Base-by-base conservation (phyloP, 2,329 filamentous ascomycete genomes). In the Boeremia exigua region DNA sequence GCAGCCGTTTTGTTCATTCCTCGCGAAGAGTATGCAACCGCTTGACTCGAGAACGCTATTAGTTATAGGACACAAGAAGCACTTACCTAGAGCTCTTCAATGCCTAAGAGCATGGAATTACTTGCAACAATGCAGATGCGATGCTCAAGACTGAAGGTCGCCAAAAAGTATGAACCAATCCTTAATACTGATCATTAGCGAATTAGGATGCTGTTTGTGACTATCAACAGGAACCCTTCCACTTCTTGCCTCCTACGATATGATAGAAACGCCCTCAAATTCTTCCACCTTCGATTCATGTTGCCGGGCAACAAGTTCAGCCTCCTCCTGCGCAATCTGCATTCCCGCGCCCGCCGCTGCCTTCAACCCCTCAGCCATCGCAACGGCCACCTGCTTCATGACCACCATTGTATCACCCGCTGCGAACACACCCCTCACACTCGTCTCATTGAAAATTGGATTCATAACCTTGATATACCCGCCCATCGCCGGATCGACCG, bases 351-450 rank as follows among this genome's bases (percentile, higher is more conserved):
- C 70, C 5, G 49, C 62, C 28, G 60, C 68, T 8, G 69, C 70
- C 44, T 70, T 70, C 19, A 71, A 29, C 0, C 70, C 71, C 15
- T 71, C 67, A 1, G 62, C 60, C 69, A 72, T 69, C 0, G 71
- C 65, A 43, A 72, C 53, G 6, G 61, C 62, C n/a, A 61, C 68
- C 45, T 72, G 70, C 59, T 74, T 73, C 63, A 74, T 69, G 58
- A 63, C 47, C 0, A 58, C 54, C 65, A 70, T 70, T 1, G 67
- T 73, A 68, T 87, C 84, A 0, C 84, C 84, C 1, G 75, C 81
- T 0, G 82, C 83, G 70, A 82, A 85, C 2, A 82, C 80, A 0
- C 84, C 84, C 2, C 71, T 68, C 0, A 84, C 76, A 49, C 68
- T 82, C 3, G 83, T 84, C 65, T 79, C 75, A 36, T 79, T 75